These are phyloP conservation scores for Chernovozyma aurita DNA, from an alignment of 1,139 yeast species.

Conservation along the genomic window DNA sequence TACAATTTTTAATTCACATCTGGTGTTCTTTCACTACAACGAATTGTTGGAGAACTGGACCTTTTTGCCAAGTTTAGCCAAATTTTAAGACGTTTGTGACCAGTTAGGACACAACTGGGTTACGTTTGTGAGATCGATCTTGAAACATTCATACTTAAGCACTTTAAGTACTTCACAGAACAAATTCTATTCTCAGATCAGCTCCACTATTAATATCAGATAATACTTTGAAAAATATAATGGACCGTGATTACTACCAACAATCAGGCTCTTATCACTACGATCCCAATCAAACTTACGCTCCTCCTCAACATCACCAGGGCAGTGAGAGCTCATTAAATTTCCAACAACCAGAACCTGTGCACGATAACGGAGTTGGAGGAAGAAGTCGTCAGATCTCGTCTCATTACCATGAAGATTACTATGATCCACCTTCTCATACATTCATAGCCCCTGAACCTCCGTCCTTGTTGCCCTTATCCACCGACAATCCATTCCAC, in stretches of 20 bases:
- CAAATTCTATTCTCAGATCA: no score
- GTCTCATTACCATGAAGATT: conserved; percentile 4
- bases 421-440: conserved; percentile 4
- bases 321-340: conserved; percentile 1
- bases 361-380: neutral
- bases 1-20: no score
- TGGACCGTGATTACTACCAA: neutral
- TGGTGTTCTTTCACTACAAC: no score
- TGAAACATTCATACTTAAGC: no score
- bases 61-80: no score
- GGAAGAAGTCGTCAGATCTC: conserved; percentile 2
- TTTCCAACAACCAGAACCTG: conserved; percentile 5
- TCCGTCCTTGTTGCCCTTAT: conserved; percentile 1
- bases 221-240: no score
- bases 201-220: no score
- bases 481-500: neutral
- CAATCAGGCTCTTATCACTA: neutral
- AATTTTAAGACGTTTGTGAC: no score
- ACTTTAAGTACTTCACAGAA: no score
- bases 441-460: conserved; percentile 6
- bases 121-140: no score
- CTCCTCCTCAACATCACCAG: conserved; percentile 1
- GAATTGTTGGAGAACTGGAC: no score
- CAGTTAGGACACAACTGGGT: no score
- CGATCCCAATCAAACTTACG: conserved; percentile 1